phyloP scores from a whole-genome alignment of 306 rosid species.

The Corylus heterophylla region DNA sequence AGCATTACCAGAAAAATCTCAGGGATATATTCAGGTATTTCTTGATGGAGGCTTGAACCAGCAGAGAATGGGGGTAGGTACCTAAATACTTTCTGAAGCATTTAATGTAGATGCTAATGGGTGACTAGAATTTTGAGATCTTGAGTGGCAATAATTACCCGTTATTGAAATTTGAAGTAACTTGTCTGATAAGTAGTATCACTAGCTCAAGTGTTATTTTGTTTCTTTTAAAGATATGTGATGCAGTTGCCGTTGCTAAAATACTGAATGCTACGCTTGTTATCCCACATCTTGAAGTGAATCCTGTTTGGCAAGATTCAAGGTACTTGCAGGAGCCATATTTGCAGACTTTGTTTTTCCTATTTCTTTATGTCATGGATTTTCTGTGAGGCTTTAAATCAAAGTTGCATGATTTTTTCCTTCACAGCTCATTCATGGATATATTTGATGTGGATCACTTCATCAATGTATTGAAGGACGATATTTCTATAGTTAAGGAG shows the following conservation, averaged over 20 bases:
- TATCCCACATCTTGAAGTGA: constrained; percentile 87
- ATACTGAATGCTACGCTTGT: constrained; percentile 94
- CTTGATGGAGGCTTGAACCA: constrained; percentile 99
- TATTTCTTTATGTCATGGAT: constrained; percentile 16
- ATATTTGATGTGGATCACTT: constrained; percentile 99
- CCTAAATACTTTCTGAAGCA: constrained; percentile 5
- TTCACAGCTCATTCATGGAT: constrained; percentile 83
- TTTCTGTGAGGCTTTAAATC: constrained; percentile 23
- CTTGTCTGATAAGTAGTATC: constrained; percentile 12
- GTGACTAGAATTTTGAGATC: not conserved
- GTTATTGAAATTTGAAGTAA: not conserved
- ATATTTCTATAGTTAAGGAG: constrained; percentile 80
- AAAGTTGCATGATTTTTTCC: constrained; percentile 23
- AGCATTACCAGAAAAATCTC: constrained; percentile 77
- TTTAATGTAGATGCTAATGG: not conserved
- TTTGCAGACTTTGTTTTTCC: constrained; percentile 16
- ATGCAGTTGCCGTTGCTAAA: constrained; percentile 96
- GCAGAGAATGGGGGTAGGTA: constrained; percentile 98
- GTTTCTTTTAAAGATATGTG: constrained; percentile 71
- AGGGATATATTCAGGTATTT: constrained; percentile 89
- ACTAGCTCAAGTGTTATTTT: constrained; percentile 19
- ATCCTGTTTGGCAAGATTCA: constrained; percentile 94
- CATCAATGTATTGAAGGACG: constrained; percentile 81
- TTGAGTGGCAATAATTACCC: not conserved
- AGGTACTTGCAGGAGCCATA: constrained; percentile 47